Percentiles rank a stretch among this genome's conserved stretches.
These are phyloP conservation scores for Amphirosellinia nigrospora DNA, from an alignment of 495 filamentous ascomycete genomes.

Conservation along the genomic window DNA sequence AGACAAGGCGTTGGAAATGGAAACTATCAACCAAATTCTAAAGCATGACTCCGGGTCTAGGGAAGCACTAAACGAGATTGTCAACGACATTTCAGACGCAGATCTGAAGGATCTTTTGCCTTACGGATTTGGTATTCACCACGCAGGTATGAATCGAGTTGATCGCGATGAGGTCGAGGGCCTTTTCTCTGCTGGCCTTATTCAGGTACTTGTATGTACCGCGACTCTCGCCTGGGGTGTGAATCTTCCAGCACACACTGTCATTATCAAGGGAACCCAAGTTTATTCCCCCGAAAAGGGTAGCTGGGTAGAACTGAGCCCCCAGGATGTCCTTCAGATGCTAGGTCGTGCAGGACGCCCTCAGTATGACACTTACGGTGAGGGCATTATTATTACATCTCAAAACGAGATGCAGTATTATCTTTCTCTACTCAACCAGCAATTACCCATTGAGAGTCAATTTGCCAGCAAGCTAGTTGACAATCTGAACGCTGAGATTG, in stretches of 20 bases:
- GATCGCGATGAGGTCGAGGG: constrained; percentile 96
- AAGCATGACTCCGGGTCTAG: constrained; percentile 91
- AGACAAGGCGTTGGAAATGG: constrained; percentile 93
- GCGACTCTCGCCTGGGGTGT: constrained; percentile 97
- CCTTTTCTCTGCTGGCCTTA: constrained; percentile 85
- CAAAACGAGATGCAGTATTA: constrained; percentile 97
- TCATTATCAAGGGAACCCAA: constrained; percentile 97
- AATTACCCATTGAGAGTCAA: constrained; percentile 96
- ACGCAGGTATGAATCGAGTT: constrained; percentile 91
- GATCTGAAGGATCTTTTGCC: constrained; percentile 94
- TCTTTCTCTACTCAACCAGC: constrained; percentile 92
- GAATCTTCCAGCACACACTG: constrained; percentile 91
- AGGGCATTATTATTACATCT: constrained; percentile 97
- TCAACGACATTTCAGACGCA: constrained; percentile 79
- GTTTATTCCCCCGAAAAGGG: constrained; percentile 99
- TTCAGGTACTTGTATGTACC: constrained; percentile 96
- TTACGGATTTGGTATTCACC: constrained; percentile 97
- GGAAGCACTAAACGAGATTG: constrained; percentile 84
- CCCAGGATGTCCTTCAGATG: constrained; percentile 98
- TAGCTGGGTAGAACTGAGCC: constrained; percentile 97
- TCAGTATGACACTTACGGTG: constrained; percentile 96
- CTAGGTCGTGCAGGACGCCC: constrained; percentile 94
- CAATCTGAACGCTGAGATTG: constrained; percentile 96
- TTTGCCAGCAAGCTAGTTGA: constrained; percentile 92
- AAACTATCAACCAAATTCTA: constrained; percentile 95